Evolutionary conservation across 352 stramenopile genomes (phyloP), one percentile per base, ranked within the genome.

Genomic region (Elongisporangium anandrum): DNA sequence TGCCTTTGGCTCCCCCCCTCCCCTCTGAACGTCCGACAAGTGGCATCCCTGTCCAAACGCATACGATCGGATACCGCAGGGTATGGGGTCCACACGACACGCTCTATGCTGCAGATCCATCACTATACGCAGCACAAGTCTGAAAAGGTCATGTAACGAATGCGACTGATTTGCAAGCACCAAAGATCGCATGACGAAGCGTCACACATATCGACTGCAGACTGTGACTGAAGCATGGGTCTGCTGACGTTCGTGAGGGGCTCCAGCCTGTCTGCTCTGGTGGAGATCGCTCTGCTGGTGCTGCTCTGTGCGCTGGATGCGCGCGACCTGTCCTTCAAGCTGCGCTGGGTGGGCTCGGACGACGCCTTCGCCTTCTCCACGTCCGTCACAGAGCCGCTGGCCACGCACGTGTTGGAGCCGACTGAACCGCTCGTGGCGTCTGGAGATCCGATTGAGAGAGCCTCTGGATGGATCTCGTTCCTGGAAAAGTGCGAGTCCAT

Each of bases 281-380:
- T 70, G 10, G 65, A 87, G 15, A 52, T 72, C 6, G 39, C 66
- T 10, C 48, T 85, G 47, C 52, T 73, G 1, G n/a, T 53, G 49
- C 20, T 77, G 38, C 59, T 66, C 12, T 54, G 84, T 17, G 50
- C 74, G 39, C 65, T 89, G 55, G 77, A 87, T 47, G 56, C 62
- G 52, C 74, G 79, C 6, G 79, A 89, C 45, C 56, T 89, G 39
- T 81, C 69, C 66, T 87, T 83, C 63, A 89, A 89, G 63, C 50
- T 69, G 54, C 61, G 52, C 2, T 89, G 77, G 79, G 48, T 89
- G 23, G 76, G 79, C 0, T 57, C 72, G 5, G 56, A 60, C 7
- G 68, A 84, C 57, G 29, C 63, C 6, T 84, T 72, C 58, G 66
- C 62, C 0, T 85, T 88, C 48, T 64, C 66, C 45, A 63, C 63